Conservation (phyloP, 1,284 basidiomycete species). For the Paramarasmius palmivorus region DNA sequence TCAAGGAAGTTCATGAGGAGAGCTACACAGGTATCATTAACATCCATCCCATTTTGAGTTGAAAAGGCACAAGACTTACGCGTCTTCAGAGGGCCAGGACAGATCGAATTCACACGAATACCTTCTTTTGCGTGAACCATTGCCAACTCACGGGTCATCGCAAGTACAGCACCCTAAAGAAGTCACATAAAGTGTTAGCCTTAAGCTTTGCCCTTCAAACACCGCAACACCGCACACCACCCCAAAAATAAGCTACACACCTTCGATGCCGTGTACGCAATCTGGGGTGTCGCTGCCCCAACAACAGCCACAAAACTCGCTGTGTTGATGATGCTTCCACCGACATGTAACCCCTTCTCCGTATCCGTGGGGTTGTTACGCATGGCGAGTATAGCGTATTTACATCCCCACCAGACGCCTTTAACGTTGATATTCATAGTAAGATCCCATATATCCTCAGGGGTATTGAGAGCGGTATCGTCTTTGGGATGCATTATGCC, state of each 20-base stretch:
- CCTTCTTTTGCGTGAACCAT: constrained; percentile 97
- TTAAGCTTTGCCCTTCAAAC: too few relatives aligned
- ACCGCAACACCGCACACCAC: too few relatives aligned
- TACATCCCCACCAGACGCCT: constrained; percentile 98
- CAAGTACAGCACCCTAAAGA: constrained; percentile 85
- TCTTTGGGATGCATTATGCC: constrained; percentile 96
- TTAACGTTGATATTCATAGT: constrained; percentile 96
- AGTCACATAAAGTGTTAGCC: neutral
- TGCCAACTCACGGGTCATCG: constrained; percentile 97
- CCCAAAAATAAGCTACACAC: constrained; percentile 38
- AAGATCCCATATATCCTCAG: constrained; percentile 94
- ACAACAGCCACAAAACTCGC: constrained; percentile 93
- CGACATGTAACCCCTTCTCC: constrained; percentile 75
- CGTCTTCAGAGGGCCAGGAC: constrained; percentile 92
- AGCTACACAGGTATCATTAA: constrained; percentile 42
- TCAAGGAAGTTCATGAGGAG: constrained; percentile 98
- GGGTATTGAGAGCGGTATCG: constrained; percentile 93
- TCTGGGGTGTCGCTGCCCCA: constrained; percentile 94
- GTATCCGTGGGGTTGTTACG: constrained; percentile 85
- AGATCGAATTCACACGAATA: constrained; percentile 92
- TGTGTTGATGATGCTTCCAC: constrained; percentile 96
- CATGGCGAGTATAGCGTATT: constrained; percentile 96
- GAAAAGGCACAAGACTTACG: constrained; percentile 56
- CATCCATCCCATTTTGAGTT: neutral
- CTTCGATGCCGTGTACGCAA: constrained; percentile 91